These are phyloP conservation scores for Candida adriatica DNA, from an alignment of 805 yeast genomes.

Conservation along the genomic window DNA sequence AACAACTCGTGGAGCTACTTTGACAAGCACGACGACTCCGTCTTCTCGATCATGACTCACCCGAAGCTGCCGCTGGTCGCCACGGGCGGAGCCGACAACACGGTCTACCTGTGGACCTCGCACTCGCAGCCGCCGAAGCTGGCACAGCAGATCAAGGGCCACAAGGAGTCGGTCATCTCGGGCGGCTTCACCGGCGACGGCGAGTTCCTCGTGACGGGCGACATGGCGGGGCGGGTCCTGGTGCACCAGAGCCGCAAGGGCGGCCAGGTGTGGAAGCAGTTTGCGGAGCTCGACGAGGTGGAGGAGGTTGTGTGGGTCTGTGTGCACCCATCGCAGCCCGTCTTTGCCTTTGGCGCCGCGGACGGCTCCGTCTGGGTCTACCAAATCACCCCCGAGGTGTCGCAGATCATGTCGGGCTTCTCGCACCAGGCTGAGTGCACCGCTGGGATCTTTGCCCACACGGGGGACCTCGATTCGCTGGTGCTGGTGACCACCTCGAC, in stretches of 20 bases:
- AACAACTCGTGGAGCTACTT: slow-evolving; percentile 88
- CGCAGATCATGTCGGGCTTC: slow-evolving; percentile 71
- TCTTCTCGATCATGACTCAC: slow-evolving; percentile 75
- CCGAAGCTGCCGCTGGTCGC: slow-evolving; percentile 80
- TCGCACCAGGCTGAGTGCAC: slow-evolving; percentile 79
- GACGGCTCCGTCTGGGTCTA: slow-evolving; percentile 97
- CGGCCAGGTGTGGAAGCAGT: slow-evolving; percentile 76
- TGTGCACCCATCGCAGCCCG: slow-evolving; percentile 69
- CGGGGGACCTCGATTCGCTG: slow-evolving; percentile 49
- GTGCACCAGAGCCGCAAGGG: slow-evolving; percentile 65
- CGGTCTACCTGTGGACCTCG: slow-evolving; percentile 88
- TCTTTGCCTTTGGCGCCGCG: slow-evolving; percentile 85
- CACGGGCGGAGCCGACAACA: slow-evolving; percentile 94
- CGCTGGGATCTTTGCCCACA: slow-evolving; percentile 66
- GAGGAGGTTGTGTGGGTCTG: slow-evolving; percentile 85
- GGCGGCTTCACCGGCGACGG: slow-evolving; percentile 86
- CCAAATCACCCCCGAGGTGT: slow-evolving; percentile 55
- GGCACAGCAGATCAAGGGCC: slow-evolving; percentile 71
- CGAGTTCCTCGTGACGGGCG: slow-evolving; percentile 75
- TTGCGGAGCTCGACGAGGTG: slow-evolving; percentile 72
- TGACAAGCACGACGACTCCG: slow-evolving; percentile 84
- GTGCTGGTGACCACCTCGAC: slow-evolving; percentile 71
- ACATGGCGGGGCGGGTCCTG: slow-evolving; percentile 85
- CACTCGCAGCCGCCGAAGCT: slow-evolving; percentile 78
- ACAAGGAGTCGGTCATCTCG: slow-evolving; percentile 80